Evolutionary conservation across 2,329 filamentous ascomycete species (phyloP), one percentile per base, ranked within the genome.

Genomic region (Ophiostoma perfectum): DNA sequence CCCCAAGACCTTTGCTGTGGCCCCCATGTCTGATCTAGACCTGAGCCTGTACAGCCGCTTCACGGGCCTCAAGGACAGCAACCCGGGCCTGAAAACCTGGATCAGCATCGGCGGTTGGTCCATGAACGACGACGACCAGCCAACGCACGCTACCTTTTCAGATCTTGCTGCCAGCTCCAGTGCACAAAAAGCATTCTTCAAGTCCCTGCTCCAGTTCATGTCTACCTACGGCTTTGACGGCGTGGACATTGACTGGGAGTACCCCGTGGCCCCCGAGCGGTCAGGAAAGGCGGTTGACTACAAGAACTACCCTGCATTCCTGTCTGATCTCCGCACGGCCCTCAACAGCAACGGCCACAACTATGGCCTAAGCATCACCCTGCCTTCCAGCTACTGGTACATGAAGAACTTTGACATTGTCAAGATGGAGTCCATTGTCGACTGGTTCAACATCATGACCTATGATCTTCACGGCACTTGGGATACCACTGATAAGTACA

Each of bases 381-480:
- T 60, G 55, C 55, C 55, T n/a, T 60, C 55, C 7, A 60, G 55
- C 55, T 72, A 67, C 58, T 73, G 71, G 72, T 72, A 72, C 41
- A 65, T 73, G 18, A 70, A 67, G 16, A 7, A 67, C 67, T 73
- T 73, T 66, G 70, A 73, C 49, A n/a, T 73, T 4, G 81, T n/a
- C 0, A 7, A 27, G 1, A 44, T 72, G 3, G 38, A 69, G 71
- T 27, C 60, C 3, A 45, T 41, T 4, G 67, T 73, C 0, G 68
- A 70, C 62, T 72, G 67, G 67, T 71, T 73, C 67, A 72, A 71
- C 60, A 18, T 72, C 8, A 71, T 73, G 71, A 45, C 55, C 5
- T 81, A 81, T 67, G 79, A 80, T 70, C 65, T 81, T 0, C 78
- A 81, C 69, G 81, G 80, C 4, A 67, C 72, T 0, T 81, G 79